Base-by-base conservation (phyloP, 1,284 basidiomycete species). In the Exobasidium rhododendri region DNA sequence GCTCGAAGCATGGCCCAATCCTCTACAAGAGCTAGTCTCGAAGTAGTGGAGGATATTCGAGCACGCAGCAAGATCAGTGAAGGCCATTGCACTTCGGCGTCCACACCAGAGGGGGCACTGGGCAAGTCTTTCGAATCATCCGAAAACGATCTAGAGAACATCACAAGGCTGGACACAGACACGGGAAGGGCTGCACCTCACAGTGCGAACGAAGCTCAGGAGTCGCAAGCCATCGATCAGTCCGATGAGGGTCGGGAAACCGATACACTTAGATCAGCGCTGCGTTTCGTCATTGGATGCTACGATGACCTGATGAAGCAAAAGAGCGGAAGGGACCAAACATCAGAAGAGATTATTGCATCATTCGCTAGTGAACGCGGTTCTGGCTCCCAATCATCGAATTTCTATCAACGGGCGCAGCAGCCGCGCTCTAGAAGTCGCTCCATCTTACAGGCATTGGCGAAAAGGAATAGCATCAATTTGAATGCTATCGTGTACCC, bases 81-180 rank as follows among this genome's bases (percentile, higher is more conserved):
- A n/a, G n/a, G n/a, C 29, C 47, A 7, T 7, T 14, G 14, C 14
- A 50, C 47, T 10, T 50, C 47, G 7, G 47, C 47, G 14, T 50
- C 47, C 7, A 50, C 47, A 50, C 47, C 47, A 50, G 47, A 50
- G 22, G 47, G 47, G 7, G 47, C 47, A 50, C 47, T 50, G 47
- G 47, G 47, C 7, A 50, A 20, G 20, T 24, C 20, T 7, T 7
- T 7, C 20, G 10, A 7, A 10, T 20, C 47, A 10, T 10, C 10
- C 20, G 22, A 24, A 50, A 50, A 20, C 20, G 29, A 24, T 31
- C 22, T 24, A 10, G 10, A 20, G 7, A 10, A 17, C 35, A 17
- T 40, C 7, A 17, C 35, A 10, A 10, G 35, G 35, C 10, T 10
- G 7, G 35, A 17, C 7, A 10, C 35, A 40, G 35, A 40, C 17